phyloP scores from a whole-genome alignment of 1,284 basidiomycete genomes.

The Microbotryomycetes sp. region DNA sequence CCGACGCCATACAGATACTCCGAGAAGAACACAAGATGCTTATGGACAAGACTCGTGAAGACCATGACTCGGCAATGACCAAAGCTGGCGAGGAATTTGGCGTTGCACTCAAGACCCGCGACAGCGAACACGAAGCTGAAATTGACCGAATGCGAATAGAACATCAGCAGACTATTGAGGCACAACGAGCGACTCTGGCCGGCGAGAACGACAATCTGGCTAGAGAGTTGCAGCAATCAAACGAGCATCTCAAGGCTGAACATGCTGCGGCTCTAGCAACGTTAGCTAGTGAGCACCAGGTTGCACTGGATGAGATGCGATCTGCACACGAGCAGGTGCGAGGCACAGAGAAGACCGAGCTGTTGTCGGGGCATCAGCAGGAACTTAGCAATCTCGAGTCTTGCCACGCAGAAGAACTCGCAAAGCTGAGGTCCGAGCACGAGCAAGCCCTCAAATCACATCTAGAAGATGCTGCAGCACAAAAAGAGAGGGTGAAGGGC shows the following conservation, averaged over 20 bases:
- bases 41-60: neutral
- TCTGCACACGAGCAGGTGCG: slow-evolving; percentile 4
- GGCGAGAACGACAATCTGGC: no score
- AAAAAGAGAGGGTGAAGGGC: neutral
- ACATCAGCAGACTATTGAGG: neutral
- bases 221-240: no score
- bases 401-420: neutral
- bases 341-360: slow-evolving; percentile 2
- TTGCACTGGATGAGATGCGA: slow-evolving; percentile 3
- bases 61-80: neutral
- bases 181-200: no score
- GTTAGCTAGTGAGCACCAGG: neutral
- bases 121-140: neutral
- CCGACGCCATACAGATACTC: neutral
- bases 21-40: neutral
- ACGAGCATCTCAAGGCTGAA: neutral
- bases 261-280: slow-evolving; percentile 5
- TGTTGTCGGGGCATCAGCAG: no score
- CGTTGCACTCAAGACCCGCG: no score
- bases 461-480: neutral
- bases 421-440: neutral
- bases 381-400: no score
- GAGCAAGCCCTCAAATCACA: neutral
- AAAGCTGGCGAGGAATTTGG: neutral
- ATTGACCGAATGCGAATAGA: neutral